Percentiles rank a stretch among this genome's conserved stretches.
phyloP scores from a whole-genome alignment of 225 moss, liverwort and hornwort genomes.

The Thuidium tamariscinum region DNA sequence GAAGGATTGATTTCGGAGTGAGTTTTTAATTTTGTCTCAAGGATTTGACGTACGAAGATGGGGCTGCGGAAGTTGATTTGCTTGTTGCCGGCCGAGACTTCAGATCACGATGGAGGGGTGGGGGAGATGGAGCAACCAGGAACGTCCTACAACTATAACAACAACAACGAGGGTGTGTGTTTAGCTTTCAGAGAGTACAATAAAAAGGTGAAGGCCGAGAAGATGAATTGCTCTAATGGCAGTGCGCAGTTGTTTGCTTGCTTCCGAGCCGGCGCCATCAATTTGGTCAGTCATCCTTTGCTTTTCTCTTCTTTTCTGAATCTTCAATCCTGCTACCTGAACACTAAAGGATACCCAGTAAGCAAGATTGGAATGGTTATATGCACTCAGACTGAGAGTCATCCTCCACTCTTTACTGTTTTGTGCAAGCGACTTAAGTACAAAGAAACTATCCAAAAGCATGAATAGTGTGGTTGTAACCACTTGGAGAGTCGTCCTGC shows the following conservation, averaged over 20 bases:
- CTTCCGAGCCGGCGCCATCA: conserved; percentile 41
- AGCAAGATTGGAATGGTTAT: not conserved
- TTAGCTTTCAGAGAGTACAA: not conserved
- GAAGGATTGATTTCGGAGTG: not conserved
- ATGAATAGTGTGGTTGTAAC: not conserved
- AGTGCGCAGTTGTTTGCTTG: conserved; percentile 27
- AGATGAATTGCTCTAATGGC: conserved; percentile 11
- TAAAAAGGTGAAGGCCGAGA: not conserved
- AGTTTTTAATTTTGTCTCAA: not conserved
- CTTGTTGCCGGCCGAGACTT: not conserved
- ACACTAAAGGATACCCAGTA: not conserved
- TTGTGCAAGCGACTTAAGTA: not conserved
- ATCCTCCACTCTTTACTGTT: not conserved
- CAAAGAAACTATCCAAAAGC: not conserved
- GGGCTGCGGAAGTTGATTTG: conserved; percentile 12
- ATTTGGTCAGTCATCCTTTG: conserved; percentile 10
- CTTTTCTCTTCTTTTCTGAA: not conserved
- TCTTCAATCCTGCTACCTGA: not conserved
- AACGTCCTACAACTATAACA: conserved; percentile 1
- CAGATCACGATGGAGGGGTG: not conserved
- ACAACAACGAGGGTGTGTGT: not conserved
- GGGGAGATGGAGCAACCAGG: conserved; percentile 13
- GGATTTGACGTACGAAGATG: not conserved
- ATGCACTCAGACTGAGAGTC: not conserved
- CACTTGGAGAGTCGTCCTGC: not conserved